A percentile compares a stretch with the other conserved stretches of the same genome.
These are phyloP conservation scores for Calonectria multiphialidica DNA, from an alignment of 2,329 filamentous ascomycete genomes.

Conservation along the genomic window DNA sequence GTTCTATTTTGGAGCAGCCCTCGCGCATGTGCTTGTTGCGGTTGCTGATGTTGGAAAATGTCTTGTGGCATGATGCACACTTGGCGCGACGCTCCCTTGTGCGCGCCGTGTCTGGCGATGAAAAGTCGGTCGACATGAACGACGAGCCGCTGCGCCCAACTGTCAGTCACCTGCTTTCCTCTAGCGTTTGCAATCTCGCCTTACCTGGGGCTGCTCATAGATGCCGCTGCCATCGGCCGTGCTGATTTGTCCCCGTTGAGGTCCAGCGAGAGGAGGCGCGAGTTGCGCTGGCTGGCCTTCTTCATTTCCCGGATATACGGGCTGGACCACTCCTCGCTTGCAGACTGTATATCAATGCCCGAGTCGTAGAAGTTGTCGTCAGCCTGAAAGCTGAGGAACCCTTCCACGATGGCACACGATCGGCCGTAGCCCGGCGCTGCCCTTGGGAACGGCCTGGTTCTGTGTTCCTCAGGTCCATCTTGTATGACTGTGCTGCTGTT, in stretches of 20 bases:
- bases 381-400: slow-evolving; percentile 33
- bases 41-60: slow-evolving; percentile 47
- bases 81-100: slow-evolving; percentile 18
- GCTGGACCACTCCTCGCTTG: slow-evolving; percentile 20
- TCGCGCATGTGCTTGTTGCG: slow-evolving; percentile 48
- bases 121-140: slow-evolving; percentile 19
- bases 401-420: slow-evolving; percentile 32
- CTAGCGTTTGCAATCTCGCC: not conserved
- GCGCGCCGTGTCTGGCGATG: slow-evolving; percentile 21
- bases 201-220: slow-evolving; percentile 29
- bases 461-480: slow-evolving; percentile 27
- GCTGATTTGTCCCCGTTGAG: not conserved
- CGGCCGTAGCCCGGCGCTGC: slow-evolving; percentile 23
- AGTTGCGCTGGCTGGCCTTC: slow-evolving; percentile 26
- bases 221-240: not conserved
- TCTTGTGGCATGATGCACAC: slow-evolving; percentile 43
- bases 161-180: not conserved
- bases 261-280: slow-evolving; percentile 9
- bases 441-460: slow-evolving; percentile 11
- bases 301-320: slow-evolving; percentile 29
- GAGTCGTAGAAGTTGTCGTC: slow-evolving; percentile 34
- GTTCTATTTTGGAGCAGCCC: slow-evolving; percentile 41
- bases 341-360: slow-evolving; percentile 32
- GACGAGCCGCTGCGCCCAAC: slow-evolving; percentile 18
- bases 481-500: slow-evolving; percentile 29